Evolutionary conservation across 1,284 basidiomycete species (phyloP), one percentile per base, ranked within the genome.

Genomic region (Ceratobasidium sp.): DNA sequence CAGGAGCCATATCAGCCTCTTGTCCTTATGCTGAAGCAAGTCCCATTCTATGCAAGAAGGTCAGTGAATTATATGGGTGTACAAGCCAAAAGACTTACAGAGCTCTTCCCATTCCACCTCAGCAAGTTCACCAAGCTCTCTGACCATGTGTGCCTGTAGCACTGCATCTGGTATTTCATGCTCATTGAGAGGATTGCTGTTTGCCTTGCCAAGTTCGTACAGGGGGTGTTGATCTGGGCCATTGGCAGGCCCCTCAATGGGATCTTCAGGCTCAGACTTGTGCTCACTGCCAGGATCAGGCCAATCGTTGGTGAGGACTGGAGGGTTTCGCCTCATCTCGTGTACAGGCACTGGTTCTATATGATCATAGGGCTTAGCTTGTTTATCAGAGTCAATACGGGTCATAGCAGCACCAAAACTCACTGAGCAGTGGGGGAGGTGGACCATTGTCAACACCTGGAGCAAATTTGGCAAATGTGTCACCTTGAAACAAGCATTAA

Each of bases 1-100:
- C n/a, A n/a, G n/a, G n/a, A n/a, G n/a, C n/a, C n/a, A n/a, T n/a
- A n/a, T n/a, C n/a, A n/a, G n/a, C n/a, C n/a, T n/a, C 12, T 44
- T 18, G 28, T 63, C 44, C 28, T 23, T 77, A 49, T n/a, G 48
- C 23, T 7, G 23, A 3, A 49, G 23, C n/a, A n/a, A n/a, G n/a
- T n/a, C n/a, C n/a, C n/a, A n/a, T n/a, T n/a, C n/a, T n/a, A n/a
- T n/a, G n/a, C n/a, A n/a, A n/a, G n/a, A n/a, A n/a, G n/a, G 40
- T 23, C 21, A 61, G 40, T n/a, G 28, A 3, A 21, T 23, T 3
- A 9, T 11, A 12, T 18, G 28, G 5, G 36, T 6, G 36, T 38
- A 8, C 14, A 7, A n/a, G n/a, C n/a, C n/a, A n/a, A n/a, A n/a
- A 40, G 4, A 44, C 59, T 23, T 12, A 61, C 59, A 61, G 23